Evolutionary conservation across 148 eudicot genomes (phyloP), one percentile per base, ranked within the genome.

Genomic region (Polygonum maritimum): DNA sequence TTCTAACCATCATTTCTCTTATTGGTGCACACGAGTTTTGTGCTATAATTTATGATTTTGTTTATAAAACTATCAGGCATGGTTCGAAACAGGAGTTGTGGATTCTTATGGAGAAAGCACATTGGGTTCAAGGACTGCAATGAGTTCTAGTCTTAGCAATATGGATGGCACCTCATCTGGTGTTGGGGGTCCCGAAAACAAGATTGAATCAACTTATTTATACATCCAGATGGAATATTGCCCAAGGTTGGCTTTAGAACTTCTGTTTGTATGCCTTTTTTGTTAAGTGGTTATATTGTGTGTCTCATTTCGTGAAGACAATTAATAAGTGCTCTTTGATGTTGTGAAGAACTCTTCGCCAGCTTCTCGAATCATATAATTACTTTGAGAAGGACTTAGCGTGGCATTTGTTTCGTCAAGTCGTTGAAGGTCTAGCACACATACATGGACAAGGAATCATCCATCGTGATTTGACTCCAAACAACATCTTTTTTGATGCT

Each of bases 201-300:
- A 75, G 81, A 77, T 86, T 76, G 96, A 89, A 78, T 89, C 91
- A 74, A 94, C 97, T 26, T 95, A 84, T 75, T 89, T 95, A 69
- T 95, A 95, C 74, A 95, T 95, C 78, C 98, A 95, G 83, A 95
- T 95, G 98, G 98, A 95, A 82, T 95, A 90, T 71, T 95, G 98
- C 84, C 97, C 98, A 75, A 90, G 98, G 98, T 95, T 78, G 76
- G 77, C 72, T 40, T 41, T 55, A 44, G 9, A 44, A 44, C 47
- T 44, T 44, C 47, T 44, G 9, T 44, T 44, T 44, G 47, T 7
- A 7, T 44, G 47, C 47, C 47, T 44, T 44, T 7, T 8, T 7
- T 44, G 16, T 7, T 63, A 36, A 67, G 14, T 36, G 71, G 10
- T 74, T 52, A 35, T 54, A 16, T 52, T 33, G 38, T 15, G 75